A percentile compares a stretch with the other conserved stretches of the same genome.
Conservation (phyloP, 768 basidiomycete genomes). For the Tulasnella sp. region DNA sequence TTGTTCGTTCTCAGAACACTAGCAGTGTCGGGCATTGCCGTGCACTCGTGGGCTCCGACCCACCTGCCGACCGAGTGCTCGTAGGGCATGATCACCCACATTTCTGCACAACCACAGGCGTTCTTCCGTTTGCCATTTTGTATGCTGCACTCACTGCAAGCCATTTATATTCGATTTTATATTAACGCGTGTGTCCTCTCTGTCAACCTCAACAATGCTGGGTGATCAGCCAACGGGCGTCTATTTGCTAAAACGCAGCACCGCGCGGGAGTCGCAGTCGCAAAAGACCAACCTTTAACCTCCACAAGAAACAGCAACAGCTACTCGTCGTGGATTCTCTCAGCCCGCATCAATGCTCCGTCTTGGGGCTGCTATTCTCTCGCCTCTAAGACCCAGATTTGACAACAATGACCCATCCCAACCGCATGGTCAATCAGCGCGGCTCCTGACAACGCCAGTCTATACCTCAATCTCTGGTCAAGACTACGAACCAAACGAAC, state of each 20-base stretch:
- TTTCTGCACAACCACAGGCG: not conserved
- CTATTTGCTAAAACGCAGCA: not conserved
- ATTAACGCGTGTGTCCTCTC: not conserved
- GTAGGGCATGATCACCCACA: no score
- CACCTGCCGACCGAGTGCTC: not conserved
- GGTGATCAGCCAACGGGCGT: not conserved
- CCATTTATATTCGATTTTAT: no score
- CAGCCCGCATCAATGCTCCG: constrained; percentile 8
- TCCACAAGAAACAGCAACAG: not conserved
- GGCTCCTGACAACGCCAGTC: not conserved
- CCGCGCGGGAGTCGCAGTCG: not conserved
- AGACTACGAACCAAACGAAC: constrained; percentile 11
- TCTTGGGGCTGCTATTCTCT: constrained; percentile 14
- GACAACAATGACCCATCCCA: not conserved
- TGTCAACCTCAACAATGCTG: no score
- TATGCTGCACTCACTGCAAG: no score
- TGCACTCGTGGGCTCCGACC: not conserved
- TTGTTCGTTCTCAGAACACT: not conserved
- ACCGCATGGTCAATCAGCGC: not conserved
- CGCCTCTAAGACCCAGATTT: constrained; percentile 11
- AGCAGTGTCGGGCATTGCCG: not conserved
- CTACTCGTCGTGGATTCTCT: not conserved
- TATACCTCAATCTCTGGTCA: constrained; percentile 6
- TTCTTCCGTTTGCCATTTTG: no score
- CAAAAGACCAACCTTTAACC: not conserved